These are phyloP conservation scores for Buxus sempervirens DNA, from an alignment of 164 flowering plant genomes.

Conservation along the genomic window DNA sequence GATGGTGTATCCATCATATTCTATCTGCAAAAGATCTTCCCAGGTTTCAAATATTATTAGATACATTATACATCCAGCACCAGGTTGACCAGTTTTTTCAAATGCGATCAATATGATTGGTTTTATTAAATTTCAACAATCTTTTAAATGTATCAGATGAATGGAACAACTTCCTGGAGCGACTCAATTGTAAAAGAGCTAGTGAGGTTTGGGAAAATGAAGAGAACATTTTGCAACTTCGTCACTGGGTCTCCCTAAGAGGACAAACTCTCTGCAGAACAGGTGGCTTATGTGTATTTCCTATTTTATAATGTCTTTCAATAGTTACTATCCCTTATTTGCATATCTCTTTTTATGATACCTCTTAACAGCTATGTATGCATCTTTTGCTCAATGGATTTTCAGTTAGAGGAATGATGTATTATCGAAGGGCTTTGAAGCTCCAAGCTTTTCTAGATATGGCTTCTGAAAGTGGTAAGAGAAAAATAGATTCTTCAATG, in stretches of 20 bases:
- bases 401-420: conserved; percentile 99
- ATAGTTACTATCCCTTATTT: neutral
- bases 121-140: conserved; percentile 5
- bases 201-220: conserved; percentile 75
- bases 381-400: conserved; percentile 2
- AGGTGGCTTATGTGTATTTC: conserved; percentile 31
- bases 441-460: conserved; percentile 98
- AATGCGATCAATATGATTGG: conserved; percentile 3
- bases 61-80: conserved; percentile 1
- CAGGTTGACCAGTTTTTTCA: neutral
- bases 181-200: conserved; percentile 61
- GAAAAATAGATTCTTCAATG: neutral
- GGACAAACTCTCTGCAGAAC: conserved; percentile 86
- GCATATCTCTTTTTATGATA: neutral
- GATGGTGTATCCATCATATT: conserved; percentile 87
- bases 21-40: conserved; percentile 88
- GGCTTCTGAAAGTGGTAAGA: conserved; percentile 73
- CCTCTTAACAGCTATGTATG: neutral
- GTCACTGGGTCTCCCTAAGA: conserved; percentile 52
- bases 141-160: conserved; percentile 52
- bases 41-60: conserved; percentile 41
- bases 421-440: conserved; percentile 82
- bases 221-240: conserved; percentile 66
- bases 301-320: conserved; percentile 5
- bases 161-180: conserved; percentile 92